Percentiles rank a stretch among this genome's conserved stretches.
Evolutionary conservation across 2,329 filamentous ascomycete species (phyloP).

Genomic region (Paraphoma chrysanthemicola): DNA sequence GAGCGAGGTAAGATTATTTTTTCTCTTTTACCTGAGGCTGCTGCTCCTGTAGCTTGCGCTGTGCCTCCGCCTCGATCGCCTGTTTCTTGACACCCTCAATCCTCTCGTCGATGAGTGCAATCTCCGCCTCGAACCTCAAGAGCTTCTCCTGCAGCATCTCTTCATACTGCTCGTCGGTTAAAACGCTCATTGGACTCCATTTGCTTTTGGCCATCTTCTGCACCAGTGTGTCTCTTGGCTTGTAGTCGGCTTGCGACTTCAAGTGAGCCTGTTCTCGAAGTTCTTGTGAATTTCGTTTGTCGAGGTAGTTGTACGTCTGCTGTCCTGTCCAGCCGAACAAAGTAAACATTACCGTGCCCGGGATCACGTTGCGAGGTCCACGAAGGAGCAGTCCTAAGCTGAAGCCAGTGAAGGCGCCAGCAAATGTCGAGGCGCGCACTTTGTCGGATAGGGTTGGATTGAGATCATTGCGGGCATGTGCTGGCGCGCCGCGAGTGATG

Average conservation of each 20-base stretch:
- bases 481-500: constrained; percentile 31
- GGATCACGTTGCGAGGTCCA: constrained; percentile 51
- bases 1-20: neutral
- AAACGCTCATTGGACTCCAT: constrained; percentile 73
- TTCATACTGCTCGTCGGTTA: constrained; percentile 77
- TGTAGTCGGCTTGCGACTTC: constrained; percentile 30
- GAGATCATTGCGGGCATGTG: constrained; percentile 42
- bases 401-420: constrained; percentile 70
- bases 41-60: constrained; percentile 14
- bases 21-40: neutral
- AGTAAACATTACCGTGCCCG: constrained; percentile 66
- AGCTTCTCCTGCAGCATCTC: constrained; percentile 74
- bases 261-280: constrained; percentile 44
- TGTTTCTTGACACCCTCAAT: constrained; percentile 61
- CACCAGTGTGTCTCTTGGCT: constrained; percentile 51
- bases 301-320: constrained; percentile 60
- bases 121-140: constrained; percentile 75
- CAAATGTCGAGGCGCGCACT: constrained; percentile 71
- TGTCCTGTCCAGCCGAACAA: constrained; percentile 66
- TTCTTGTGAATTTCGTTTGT: constrained; percentile 52
- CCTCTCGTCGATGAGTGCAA: constrained; percentile 78
- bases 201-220: constrained; percentile 65
- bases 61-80: constrained; percentile 26
- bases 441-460: constrained; percentile 65
- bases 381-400: constrained; percentile 63